Percentiles rank a stretch among this genome's conserved stretches.
Conservation (phyloP, 768 basidiomycete genomes). For the Russula vinacea region DNA sequence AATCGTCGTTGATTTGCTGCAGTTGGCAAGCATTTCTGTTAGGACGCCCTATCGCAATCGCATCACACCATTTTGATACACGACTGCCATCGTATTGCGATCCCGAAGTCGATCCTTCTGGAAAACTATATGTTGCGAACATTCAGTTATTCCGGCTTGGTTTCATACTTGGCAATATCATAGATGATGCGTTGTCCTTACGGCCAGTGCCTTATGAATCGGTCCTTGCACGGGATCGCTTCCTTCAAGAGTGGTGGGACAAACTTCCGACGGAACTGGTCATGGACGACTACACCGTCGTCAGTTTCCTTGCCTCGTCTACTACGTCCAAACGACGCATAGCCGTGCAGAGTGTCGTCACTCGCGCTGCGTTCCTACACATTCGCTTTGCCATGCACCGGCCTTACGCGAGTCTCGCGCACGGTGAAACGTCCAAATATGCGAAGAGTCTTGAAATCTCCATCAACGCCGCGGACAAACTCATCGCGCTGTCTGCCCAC, state of each 20-base stretch:
- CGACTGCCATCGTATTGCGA: constrained; percentile 63
- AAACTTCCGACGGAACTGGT: constrained; percentile 64
- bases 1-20: neutral
- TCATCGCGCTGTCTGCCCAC: constrained; percentile 53
- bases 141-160: constrained; percentile 67
- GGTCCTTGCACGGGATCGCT: constrained; percentile 62
- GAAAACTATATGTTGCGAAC: constrained; percentile 63
- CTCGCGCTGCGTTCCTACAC: constrained; percentile 68
- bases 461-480: constrained; percentile 51
- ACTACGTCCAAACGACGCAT: constrained; percentile 51
- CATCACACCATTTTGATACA: constrained; percentile 76
- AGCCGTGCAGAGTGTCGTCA: constrained; percentile 72
- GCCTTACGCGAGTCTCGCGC: constrained; percentile 54
- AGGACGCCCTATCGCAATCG: constrained; percentile 66
- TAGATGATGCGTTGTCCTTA: constrained; percentile 74
- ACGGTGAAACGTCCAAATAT: constrained; percentile 13
- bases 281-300: constrained; percentile 67
- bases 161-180: constrained; percentile 73
- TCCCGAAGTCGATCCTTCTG: constrained; percentile 49
- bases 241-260: constrained; percentile 68
- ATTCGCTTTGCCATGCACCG: constrained; percentile 77
- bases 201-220: constrained; percentile 64
- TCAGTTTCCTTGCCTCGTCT: constrained; percentile 59
- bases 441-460: constrained; percentile 55
- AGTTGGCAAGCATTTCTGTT: constrained; percentile 83